A percentile compares a stretch with the other conserved stretches of the same genome.
Evolutionary conservation across 768 basidiomycete species (phyloP).

Genomic region (Lactarius evosmus): DNA sequence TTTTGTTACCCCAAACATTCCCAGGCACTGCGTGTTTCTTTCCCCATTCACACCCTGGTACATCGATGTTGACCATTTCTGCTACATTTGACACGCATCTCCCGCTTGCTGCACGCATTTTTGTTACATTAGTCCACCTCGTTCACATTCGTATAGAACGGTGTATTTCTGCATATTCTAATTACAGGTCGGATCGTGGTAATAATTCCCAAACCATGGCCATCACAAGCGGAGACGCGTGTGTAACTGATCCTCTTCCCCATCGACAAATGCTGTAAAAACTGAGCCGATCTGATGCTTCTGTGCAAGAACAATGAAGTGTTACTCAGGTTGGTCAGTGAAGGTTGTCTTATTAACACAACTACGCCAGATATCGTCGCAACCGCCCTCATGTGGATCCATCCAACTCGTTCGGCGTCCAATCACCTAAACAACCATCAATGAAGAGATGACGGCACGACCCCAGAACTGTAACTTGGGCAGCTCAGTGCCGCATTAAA

Average conservation of each 20-base stretch:
- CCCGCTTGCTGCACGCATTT: conserved; percentile 24
- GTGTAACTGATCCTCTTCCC: not conserved
- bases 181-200: conserved; percentile 14
- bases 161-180: conserved; percentile 24
- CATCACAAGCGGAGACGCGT: not conserved
- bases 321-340: not conserved
- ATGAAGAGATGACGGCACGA: not conserved
- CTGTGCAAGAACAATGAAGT: not conserved
- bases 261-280: not conserved
- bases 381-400: not conserved
- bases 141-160: conserved; percentile 24
- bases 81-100: conserved; percentile 29
- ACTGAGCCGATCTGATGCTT: not conserved
- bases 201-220: not conserved
- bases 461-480: not conserved
- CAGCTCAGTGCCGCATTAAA: not conserved
- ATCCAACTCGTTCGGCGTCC: not conserved
- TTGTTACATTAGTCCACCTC: conserved; percentile 26
- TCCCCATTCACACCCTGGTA: conserved; percentile 11
- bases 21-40: conserved; percentile 13
- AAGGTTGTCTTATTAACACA: not conserved
- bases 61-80: conserved; percentile 25
- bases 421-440: not conserved
- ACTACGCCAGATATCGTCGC: not conserved
- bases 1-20: conserved; percentile 7